phyloP scores from a whole-genome alignment of 768 basidiomycete species.

The Hypholoma fasciculare region DNA sequence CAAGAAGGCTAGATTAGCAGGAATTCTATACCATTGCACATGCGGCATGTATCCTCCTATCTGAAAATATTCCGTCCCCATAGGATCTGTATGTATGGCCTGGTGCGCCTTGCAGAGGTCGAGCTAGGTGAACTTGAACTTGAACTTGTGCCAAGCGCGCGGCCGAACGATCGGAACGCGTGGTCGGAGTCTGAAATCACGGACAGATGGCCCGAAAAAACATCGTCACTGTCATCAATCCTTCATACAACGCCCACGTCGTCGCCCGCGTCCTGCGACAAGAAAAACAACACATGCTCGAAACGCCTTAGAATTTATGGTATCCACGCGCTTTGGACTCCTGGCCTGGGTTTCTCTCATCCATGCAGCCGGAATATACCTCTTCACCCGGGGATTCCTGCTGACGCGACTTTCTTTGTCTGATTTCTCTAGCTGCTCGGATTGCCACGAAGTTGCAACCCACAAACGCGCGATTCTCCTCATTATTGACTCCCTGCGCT shows the following conservation, averaged over 20 bases:
- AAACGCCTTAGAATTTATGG: too few relatives aligned
- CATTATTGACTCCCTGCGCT: conserved; percentile 90
- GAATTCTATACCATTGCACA: conserved; percentile 3
- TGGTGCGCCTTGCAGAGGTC: too few relatives aligned
- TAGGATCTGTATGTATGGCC: too few relatives aligned
- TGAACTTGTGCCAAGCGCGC: too few relatives aligned
- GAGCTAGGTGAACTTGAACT: too few relatives aligned
- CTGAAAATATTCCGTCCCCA: conserved; percentile 8
- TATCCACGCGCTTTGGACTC: conserved; percentile 10
- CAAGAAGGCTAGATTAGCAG: background rate
- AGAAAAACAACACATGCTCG: too few relatives aligned
- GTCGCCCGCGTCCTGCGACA: too few relatives aligned
- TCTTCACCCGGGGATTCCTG: conserved; percentile 92
- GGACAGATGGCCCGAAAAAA: too few relatives aligned
- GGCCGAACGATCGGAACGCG: too few relatives aligned
- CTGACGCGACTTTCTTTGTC: conserved; percentile 74
- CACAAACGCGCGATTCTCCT: conserved; percentile 82
- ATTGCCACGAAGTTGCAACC: conserved; percentile 56
- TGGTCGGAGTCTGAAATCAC: too few relatives aligned
- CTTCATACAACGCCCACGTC: too few relatives aligned
- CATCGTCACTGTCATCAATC: too few relatives aligned
- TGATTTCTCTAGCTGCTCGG: conserved; percentile 45
- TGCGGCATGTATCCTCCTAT: conserved; percentile 8
- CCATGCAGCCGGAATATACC: conserved; percentile 79
- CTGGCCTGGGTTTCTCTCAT: conserved; percentile 62